A percentile compares a stretch with the other conserved stretches of the same genome.
Conservation (phyloP, 208 protist species). For the Trypanosoma caninum region DNA sequence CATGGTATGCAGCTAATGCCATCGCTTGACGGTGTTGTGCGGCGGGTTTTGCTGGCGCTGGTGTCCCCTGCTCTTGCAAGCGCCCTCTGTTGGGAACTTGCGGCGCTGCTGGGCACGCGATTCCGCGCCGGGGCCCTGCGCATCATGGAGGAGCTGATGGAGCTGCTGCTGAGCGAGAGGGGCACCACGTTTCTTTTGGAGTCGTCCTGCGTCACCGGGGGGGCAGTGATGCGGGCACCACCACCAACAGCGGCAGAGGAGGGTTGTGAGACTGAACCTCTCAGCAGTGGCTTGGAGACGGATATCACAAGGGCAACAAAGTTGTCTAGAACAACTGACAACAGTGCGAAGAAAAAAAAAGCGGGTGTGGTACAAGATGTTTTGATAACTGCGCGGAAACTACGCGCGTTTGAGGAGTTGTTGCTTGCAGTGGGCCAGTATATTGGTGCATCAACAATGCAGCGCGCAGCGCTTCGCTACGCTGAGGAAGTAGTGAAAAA, state of each 20-base stretch:
- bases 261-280: background rate
- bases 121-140: conserved; percentile 51
- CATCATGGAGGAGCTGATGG: conserved; percentile 41
- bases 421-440: conserved; percentile 38
- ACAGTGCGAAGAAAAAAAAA: background rate
- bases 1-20: conserved; percentile 59
- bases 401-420: conserved; percentile 40
- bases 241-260: background rate
- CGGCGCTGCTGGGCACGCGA: conserved; percentile 47
- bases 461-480: conserved; percentile 46
- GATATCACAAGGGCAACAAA: too few relatives aligned
- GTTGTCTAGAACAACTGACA: too few relatives aligned
- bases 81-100: conserved; percentile 42
- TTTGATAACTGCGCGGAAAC: conserved; percentile 27
- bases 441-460: conserved; percentile 35
- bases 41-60: conserved; percentile 42
- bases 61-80: conserved; percentile 40
- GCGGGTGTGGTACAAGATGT: background rate
- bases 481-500: conserved; percentile 47
- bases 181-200: conserved; percentile 48
- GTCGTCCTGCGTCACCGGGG: conserved; percentile 31
- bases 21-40: conserved; percentile 39
- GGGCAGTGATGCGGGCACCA: too few relatives aligned
- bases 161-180: conserved; percentile 41
- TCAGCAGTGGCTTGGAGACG: too few relatives aligned